Conservation (phyloP, 768 basidiomycete species). For the Suillus fuscotomentosus region DNA sequence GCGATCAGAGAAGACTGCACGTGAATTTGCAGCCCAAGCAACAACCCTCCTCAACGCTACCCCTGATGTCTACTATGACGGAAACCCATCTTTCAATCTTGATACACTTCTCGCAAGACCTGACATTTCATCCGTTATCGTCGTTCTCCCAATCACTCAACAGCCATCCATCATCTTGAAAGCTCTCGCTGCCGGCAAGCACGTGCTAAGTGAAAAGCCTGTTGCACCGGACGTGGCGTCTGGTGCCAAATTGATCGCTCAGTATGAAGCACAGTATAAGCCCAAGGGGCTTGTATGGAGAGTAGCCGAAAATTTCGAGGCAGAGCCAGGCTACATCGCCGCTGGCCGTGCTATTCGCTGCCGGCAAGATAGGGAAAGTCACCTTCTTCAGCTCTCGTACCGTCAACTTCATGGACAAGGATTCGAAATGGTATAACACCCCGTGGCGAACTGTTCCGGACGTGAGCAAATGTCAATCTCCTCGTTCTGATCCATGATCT, state of each 20-base stretch:
- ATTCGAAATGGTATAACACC: constrained; percentile 76
- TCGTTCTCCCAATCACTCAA: constrained; percentile 73
- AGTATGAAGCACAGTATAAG: constrained; percentile 64
- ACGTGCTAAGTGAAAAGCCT: constrained; percentile 89
- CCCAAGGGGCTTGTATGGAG: constrained; percentile 74
- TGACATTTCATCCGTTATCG: constrained; percentile 72
- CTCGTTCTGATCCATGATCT: constrained; percentile 1
- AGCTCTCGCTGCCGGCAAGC: constrained; percentile 74
- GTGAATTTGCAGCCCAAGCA: constrained; percentile 50
- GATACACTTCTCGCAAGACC: constrained; percentile 62
- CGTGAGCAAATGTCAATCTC: constrained; percentile 38
- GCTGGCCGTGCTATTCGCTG: constrained; percentile 54
- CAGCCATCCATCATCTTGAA: constrained; percentile 69
- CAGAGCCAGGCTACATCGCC: constrained; percentile 52
- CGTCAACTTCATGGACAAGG: constrained; percentile 54
- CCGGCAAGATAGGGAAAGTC: constrained; percentile 71
- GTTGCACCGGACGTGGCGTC: constrained; percentile 67
- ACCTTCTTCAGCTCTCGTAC: constrained; percentile 60
- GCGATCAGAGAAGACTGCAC: constrained; percentile 61
- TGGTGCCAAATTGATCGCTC: constrained; percentile 62
- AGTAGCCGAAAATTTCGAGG: constrained; percentile 77
- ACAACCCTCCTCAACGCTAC: constrained; percentile 34
- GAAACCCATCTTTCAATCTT: constrained; percentile 42
- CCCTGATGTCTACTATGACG: constrained; percentile 59
- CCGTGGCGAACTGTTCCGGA: constrained; percentile 83